phyloP scores from a whole-genome alignment of 2,329 filamentous ascomycete genomes.

The Botryosphaeria agaves region DNA sequence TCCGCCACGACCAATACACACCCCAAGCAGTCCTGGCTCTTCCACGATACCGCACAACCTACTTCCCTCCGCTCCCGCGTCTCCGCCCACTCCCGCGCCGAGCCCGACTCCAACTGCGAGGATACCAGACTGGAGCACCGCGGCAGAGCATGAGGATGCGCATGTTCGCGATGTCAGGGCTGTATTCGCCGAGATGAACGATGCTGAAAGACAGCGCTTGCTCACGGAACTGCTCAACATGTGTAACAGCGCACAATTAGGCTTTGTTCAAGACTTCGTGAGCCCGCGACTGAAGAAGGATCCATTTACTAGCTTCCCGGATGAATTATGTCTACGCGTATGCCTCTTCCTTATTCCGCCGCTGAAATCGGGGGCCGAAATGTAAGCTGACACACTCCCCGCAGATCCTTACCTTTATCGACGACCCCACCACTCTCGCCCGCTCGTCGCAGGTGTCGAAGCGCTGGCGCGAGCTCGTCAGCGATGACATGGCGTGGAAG shows the following conservation, averaged over 20 bases:
- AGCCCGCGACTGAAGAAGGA: slow-evolving; percentile 91
- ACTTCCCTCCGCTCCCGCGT: slow-evolving; percentile 46
- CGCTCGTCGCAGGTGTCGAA: slow-evolving; percentile 91
- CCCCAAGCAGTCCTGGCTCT: slow-evolving; percentile 1
- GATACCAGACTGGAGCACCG: slow-evolving; percentile 58
- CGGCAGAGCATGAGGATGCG: slow-evolving; percentile 65
- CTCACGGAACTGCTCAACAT: slow-evolving; percentile 80
- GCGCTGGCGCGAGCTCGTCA: slow-evolving; percentile 82
- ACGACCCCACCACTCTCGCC: slow-evolving; percentile 86
- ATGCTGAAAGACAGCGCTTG: slow-evolving; percentile 60
- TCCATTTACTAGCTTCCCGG: slow-evolving; percentile 79
- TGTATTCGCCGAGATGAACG: slow-evolving; percentile 62
- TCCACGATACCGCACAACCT: slow-evolving; percentile 36
- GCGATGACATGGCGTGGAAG: slow-evolving; percentile 97
- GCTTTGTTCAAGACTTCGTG: slow-evolving; percentile 92
- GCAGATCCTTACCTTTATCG: slow-evolving; percentile 88
- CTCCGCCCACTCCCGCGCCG: slow-evolving; percentile 49
- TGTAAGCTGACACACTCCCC: slow-evolving; percentile 3
- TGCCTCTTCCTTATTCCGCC: slow-evolving; percentile 14
- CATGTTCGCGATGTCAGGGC: slow-evolving; percentile 64
- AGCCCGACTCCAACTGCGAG: slow-evolving; percentile 46
- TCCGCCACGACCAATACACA: slow-evolving; percentile 1
- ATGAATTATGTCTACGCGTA: slow-evolving; percentile 82
- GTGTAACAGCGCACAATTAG: slow-evolving; percentile 87
- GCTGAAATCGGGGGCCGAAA: neutral